Evolutionary conservation across 192 early-diverging fungal genomes (phyloP).

Genomic region (Helicostylum pulchrum): DNA sequence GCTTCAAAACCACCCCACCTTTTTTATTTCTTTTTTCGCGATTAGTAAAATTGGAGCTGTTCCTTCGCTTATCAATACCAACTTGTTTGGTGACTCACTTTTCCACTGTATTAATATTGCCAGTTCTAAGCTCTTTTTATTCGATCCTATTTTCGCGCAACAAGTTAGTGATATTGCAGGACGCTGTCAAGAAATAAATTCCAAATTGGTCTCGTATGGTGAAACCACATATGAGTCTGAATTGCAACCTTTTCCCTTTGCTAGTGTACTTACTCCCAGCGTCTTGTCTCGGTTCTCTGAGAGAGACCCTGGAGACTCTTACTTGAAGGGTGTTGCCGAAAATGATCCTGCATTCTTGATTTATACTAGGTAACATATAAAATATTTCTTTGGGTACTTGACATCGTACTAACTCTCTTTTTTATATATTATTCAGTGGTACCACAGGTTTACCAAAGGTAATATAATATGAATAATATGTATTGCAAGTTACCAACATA

Average conservation of each 20-base stretch:
- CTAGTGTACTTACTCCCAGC: slow-evolving; percentile 24
- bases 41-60: slow-evolving; percentile 55
- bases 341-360: slow-evolving; percentile 40
- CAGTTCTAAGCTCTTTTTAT: slow-evolving; percentile 39
- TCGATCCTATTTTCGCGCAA: slow-evolving; percentile 39
- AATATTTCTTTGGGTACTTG: slow-evolving; percentile 13
- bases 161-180: slow-evolving; percentile 22
- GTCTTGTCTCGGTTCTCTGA: slow-evolving; percentile 29
- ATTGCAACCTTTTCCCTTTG: slow-evolving; percentile 11
- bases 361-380: slow-evolving; percentile 27
- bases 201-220: slow-evolving; percentile 29
- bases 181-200: slow-evolving; percentile 8
- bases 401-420: slow-evolving; percentile 24
- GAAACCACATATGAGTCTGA: slow-evolving; percentile 27
- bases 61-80: slow-evolving; percentile 60
- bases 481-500: background rate
- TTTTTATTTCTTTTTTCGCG: slow-evolving; percentile 51
- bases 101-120: slow-evolving; percentile 42
- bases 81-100: slow-evolving; percentile 40
- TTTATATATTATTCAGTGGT: slow-evolving; percentile 47
- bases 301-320: slow-evolving; percentile 19
- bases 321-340: slow-evolving; percentile 3
- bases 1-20: slow-evolving; percentile 54
- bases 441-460: slow-evolving; percentile 62
- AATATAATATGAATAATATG: background rate